Base-by-base conservation (phyloP, 495 filamentous ascomycete genomes). In the Aspergillus egyptiacus region DNA sequence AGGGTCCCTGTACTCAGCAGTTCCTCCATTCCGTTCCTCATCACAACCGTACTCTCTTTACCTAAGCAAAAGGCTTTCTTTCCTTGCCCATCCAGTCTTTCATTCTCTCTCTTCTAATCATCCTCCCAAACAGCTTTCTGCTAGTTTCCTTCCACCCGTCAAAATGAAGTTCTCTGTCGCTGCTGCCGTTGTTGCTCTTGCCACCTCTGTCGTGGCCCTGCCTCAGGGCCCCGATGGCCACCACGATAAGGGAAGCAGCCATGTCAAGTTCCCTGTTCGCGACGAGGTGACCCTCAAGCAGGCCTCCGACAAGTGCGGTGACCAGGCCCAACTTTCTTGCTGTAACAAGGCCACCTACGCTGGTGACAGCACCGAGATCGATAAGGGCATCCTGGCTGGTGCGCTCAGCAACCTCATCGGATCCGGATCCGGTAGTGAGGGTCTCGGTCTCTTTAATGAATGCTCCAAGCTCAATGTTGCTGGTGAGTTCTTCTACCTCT, bases 221-320 rank as follows among this genome's bases (percentile, higher is more conserved):
- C 61, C 65, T 23, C 37, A 50, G 36, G 46, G 23, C n/a, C 37
- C 39, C 32, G 25, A 51, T 32, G 19, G 28, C 35, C 25, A 25
- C 2, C 45, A 46, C 7, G 31, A 63, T 52, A 56, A 62, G 53
- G 63, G 59, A 6, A 65, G 66, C 59, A 51, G 40, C 53, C 35
- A 66, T n/a, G 50, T 62, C 34, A 39, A 54, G 44, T 68, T 66
- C 62, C 59, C 61, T 33, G 64, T 67, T 10, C 62, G 63, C 37
- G 62, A 66, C 45, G 57, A 72, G 50, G 55, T 73, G 23, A 74
- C 68, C 40, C 67, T 74, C 58, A 61, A 69, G 62, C 67, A 74
- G 67, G 72, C 72, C 45, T 63, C 68, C 47, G 72, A 69, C 57
- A 70, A 70, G 58, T 75, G 72, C 34, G 72, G 72, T 60, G 56